Percentiles rank a stretch among this genome's conserved stretches.
Conservation (phyloP, 2,329 filamentous ascomycete genomes). For the Pyrenophora seminiperda region DNA sequence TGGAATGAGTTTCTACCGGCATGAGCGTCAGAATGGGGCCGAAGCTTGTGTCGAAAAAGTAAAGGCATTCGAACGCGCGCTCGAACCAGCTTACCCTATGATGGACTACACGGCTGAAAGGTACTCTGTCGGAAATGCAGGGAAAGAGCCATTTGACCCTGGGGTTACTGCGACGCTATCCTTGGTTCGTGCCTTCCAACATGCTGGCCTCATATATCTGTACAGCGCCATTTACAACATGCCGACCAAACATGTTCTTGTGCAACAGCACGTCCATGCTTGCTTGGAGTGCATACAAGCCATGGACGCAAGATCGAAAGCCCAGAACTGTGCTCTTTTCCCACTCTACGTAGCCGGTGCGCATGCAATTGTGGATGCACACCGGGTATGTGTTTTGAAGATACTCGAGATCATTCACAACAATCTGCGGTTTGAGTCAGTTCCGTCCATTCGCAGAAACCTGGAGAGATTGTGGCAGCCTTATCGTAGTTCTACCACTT, state of each 20-base stretch:
- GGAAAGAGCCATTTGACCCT: not conserved
- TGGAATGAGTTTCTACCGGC: slow-evolving; percentile 15
- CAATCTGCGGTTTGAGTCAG: slow-evolving; percentile 20
- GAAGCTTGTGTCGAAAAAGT: slow-evolving; percentile 3
- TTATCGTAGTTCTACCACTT: slow-evolving; percentile 7
- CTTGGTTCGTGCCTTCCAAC: slow-evolving; percentile 19
- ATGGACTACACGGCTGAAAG: not conserved
- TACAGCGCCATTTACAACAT: slow-evolving; percentile 21
- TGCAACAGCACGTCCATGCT: slow-evolving; percentile 22
- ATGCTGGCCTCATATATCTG: slow-evolving; percentile 21
- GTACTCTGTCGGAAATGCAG: not conserved
- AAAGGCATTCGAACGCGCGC: slow-evolving; percentile 7
- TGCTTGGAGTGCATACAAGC: slow-evolving; percentile 20
- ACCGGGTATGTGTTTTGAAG: slow-evolving; percentile 6
- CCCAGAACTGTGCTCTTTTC: slow-evolving; percentile 22
- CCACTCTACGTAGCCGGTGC: slow-evolving; percentile 22
- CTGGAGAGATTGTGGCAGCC: slow-evolving; percentile 10
- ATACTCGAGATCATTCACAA: slow-evolving; percentile 15
- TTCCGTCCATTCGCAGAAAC: slow-evolving; percentile 10
- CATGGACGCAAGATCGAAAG: slow-evolving; percentile 15
- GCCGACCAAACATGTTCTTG: slow-evolving; percentile 12
- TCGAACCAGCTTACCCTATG: slow-evolving; percentile 8
- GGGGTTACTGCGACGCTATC: slow-evolving; percentile 5
- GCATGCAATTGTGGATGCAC: slow-evolving; percentile 10
- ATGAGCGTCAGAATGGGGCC: not conserved